Evolutionary conservation across 2,329 filamentous ascomycete genomes (phyloP), one percentile per base, ranked within the genome.

Genomic region (Fusarium decemcellulare): DNA sequence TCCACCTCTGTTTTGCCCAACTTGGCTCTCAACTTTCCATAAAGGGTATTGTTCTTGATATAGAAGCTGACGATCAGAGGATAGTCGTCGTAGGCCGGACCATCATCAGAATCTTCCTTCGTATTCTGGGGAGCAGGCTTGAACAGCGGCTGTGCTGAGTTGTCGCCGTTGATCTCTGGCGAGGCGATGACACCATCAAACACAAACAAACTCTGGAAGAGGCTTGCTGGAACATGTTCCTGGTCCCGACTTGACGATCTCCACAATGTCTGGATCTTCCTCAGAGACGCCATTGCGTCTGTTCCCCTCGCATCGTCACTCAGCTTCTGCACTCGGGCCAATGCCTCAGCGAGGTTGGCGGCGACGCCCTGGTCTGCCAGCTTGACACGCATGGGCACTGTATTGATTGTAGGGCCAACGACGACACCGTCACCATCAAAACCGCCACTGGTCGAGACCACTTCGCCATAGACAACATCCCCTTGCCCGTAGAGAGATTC

Each of bases 171-270:
- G 12, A 30, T 8, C 1, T 39, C 23, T 9, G 48, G 6, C 2
- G 48, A 16, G 15, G 7, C 18, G 2, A 65, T 16, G 3, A 68
- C 12, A 1, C 65, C 65, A 5, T 68, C 65, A 8, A 65, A 68
- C 3, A 68, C 65, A 2, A 68, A 68, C 0, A 68, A 55, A 4
- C 65, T 68, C 11, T 68, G 65, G 42, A 68, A 68, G 2, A 68
- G 50, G 8, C 40, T 39, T 3, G 29, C 9, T 2, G 60, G 23
- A 10, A 32, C 7, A 1, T 42, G 10, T 15, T 6, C 15, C 5
- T 5, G 7, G 2, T 15, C 46, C 29, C 0, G 6, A 6, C 34
- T 48, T n/a, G 54, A 56, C 0, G 48, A 68, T 16, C 65, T 59
- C 65, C 65, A 68, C 3, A 51, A 10, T 2, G 65, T 18, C 15